Conservation (phyloP, 2,329 filamentous ascomycete genomes). For the Clonostachys rosea region DNA sequence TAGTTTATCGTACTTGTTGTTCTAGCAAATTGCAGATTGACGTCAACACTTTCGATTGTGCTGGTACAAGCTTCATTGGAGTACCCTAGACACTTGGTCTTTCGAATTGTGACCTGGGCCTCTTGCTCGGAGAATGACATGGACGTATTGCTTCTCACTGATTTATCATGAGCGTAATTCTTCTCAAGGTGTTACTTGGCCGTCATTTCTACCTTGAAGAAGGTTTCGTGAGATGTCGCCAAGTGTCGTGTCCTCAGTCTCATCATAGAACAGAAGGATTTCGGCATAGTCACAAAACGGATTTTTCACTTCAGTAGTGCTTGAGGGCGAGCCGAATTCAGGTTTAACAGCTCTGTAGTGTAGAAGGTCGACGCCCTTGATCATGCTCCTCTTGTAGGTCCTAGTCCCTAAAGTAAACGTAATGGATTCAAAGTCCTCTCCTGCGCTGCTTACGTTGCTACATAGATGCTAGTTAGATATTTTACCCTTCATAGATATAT, state of each 20-base stretch:
- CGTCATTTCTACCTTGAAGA: no score
- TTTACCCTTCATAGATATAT: not conserved
- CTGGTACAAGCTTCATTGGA: no score
- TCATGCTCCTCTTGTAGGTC: not conserved
- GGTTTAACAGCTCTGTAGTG: not conserved
- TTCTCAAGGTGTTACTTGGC: no score
- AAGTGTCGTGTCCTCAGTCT: not conserved
- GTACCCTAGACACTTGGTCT: no score
- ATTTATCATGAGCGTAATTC: no score
- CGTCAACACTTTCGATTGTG: no score
- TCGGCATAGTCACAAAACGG: not conserved
- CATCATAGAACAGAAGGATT: not conserved
- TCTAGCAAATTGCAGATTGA: no score
- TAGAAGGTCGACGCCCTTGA: not conserved
- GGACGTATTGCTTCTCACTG: constrained; percentile 4
- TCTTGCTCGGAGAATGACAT: not conserved
- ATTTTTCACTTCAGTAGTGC: not conserved
- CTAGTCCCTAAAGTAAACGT: not conserved
- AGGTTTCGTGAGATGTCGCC: not conserved
- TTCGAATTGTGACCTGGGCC: no score
- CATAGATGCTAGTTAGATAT: not conserved
- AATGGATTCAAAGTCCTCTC: not conserved
- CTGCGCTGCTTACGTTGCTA: not conserved
- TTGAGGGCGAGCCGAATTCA: not conserved
- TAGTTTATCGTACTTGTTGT: no score